Conservation (phyloP, 805 yeast species). For the Grigorovia transvaalensis region DNA sequence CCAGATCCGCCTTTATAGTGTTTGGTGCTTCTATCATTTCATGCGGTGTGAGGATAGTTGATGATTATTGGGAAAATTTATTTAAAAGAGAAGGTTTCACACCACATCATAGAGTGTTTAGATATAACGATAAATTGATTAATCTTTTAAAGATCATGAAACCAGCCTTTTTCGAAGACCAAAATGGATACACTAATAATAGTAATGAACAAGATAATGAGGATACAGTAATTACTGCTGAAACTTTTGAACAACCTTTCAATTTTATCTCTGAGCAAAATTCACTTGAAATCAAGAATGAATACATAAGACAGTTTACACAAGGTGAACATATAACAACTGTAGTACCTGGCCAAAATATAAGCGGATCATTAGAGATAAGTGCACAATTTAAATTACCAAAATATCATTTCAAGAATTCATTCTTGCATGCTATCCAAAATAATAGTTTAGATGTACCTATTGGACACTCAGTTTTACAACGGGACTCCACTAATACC, state of each 20-base stretch:
- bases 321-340: constrained; percentile 19
- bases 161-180: constrained; percentile 6
- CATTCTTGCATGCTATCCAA: constrained; percentile 23
- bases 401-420: constrained; percentile 26
- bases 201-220: not conserved
- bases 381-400: constrained; percentile 25
- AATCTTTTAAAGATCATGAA: constrained; percentile 6
- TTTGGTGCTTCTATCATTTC: constrained; percentile 42
- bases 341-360: constrained; percentile 25
- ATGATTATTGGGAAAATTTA: constrained; percentile 47
- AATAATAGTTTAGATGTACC: constrained; percentile 21
- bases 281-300: constrained; percentile 17
- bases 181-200: not conserved
- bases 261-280: constrained; percentile 21
- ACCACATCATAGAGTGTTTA: constrained; percentile 36
- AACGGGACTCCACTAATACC: not conserved
- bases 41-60: constrained; percentile 39
- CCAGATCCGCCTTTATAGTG: constrained; percentile 36
- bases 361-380: constrained; percentile 24
- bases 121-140: constrained; percentile 12
- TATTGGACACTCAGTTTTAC: constrained; percentile 11
- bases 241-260: constrained; percentile 15
- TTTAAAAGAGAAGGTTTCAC: constrained; percentile 36
- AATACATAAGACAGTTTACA: constrained; percentile 14
- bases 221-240: not conserved